These are phyloP conservation scores for Crithidia bombi DNA, from an alignment of 208 protist species.

Conservation along the genomic window DNA sequence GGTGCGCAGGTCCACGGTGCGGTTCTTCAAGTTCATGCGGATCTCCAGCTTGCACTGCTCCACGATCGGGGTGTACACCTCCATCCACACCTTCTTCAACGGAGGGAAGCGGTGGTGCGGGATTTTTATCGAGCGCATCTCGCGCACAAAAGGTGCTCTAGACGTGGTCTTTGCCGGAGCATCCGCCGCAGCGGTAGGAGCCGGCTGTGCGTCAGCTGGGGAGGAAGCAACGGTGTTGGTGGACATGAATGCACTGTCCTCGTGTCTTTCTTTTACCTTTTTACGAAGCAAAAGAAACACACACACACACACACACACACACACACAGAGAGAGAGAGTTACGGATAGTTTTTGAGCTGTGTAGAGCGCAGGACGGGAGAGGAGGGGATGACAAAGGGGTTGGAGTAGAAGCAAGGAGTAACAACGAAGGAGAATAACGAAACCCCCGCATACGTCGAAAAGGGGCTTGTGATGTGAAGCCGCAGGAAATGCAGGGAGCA, in stretches of 20 bases:
- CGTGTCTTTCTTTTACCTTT: constrained; percentile 2
- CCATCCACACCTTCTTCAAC: constrained; percentile 98
- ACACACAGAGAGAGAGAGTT: not conserved
- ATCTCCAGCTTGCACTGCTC: constrained; percentile 99
- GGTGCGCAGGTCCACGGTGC: constrained; percentile 96
- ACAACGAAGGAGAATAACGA: too few relatives aligned
- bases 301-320: not conserved
- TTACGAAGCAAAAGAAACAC: not conserved
- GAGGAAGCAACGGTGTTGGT: constrained; percentile 14
- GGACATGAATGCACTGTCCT: constrained; percentile 27
- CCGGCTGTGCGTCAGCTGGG: constrained; percentile 7
- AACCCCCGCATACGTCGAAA: too few relatives aligned
- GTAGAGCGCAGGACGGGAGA: too few relatives aligned
- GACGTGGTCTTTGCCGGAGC: constrained; percentile 13
- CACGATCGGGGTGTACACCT: constrained; percentile 99
- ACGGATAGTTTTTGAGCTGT: too few relatives aligned
- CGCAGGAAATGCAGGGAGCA: too few relatives aligned
- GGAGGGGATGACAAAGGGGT: too few relatives aligned
- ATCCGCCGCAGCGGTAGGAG: not conserved
- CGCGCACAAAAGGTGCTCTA: constrained; percentile 50
- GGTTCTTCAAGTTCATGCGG: constrained; percentile 97
- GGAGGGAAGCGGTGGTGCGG: constrained; percentile 97
- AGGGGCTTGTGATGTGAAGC: too few relatives aligned
- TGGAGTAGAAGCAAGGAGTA: too few relatives aligned
- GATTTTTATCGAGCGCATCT: constrained; percentile 90